Evolutionary conservation across 371 early-diverging fungal genomes (phyloP).

Genomic region (Rhizomucor pusillus): DNA sequence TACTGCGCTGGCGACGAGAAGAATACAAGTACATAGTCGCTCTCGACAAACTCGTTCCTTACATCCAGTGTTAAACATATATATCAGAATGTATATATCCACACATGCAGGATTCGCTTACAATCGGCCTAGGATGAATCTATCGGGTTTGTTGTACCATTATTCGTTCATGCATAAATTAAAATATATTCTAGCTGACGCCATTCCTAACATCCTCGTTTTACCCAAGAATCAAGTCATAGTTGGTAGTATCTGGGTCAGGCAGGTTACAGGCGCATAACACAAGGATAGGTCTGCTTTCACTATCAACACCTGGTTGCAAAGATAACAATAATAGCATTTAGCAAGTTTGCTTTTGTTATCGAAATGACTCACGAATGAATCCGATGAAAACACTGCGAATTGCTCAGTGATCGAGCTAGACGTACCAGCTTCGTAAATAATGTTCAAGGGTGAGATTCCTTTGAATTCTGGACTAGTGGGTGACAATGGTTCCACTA

Average conservation of each 20-base stretch:
- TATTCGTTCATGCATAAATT: background rate
- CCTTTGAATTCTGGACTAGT: slow-evolving; percentile 47
- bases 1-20: slow-evolving; percentile 80
- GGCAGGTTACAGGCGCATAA: slow-evolving; percentile 83
- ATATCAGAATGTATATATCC: background rate
- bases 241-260: slow-evolving; percentile 69
- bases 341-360: background rate
- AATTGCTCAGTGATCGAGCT: background rate
- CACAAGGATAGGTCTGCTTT: slow-evolving; percentile 78
- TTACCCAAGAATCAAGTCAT: slow-evolving; percentile 78
- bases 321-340: background rate
- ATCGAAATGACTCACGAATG: background rate
- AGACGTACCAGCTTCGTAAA: slow-evolving; percentile 49
- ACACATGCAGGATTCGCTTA: slow-evolving; percentile 12
- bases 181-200: slow-evolving; percentile 1
- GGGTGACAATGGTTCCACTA: slow-evolving; percentile 24
- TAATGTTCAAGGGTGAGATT: slow-evolving; percentile 40
- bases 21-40: slow-evolving; percentile 82
- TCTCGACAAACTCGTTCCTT: slow-evolving; percentile 78
- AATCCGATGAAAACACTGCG: background rate
- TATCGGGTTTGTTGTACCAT: slow-evolving; percentile 1
- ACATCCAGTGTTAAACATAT: slow-evolving; percentile 1
- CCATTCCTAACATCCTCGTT: slow-evolving; percentile 6
- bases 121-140: slow-evolving; percentile 41
- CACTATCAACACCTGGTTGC: slow-evolving; percentile 82